Percentiles rank a stretch among this genome's conserved stretches.
Conservation (phyloP, 164 flowering plant species). For the Stephania yunnanensis region DNA sequence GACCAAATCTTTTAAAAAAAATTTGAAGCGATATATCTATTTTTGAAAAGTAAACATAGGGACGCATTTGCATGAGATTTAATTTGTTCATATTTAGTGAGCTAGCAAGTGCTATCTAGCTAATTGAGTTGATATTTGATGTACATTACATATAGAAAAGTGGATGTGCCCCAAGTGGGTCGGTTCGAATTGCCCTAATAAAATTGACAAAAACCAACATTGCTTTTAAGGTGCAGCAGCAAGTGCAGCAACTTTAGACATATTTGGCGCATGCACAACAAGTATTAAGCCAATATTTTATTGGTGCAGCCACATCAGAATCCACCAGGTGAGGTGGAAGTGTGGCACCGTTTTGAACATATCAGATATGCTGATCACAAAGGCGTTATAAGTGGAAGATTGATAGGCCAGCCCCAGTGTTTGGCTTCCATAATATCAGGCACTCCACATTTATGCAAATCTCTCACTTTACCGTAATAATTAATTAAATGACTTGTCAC, state of each 20-base stretch:
- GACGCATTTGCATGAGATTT: not conserved
- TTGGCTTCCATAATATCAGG: not conserved
- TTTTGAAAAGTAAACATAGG: not conserved
- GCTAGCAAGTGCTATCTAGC: not conserved
- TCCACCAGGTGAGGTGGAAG: not conserved
- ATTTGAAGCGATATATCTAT: not conserved
- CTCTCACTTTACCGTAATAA: too few species aligned
- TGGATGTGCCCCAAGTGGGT: not conserved
- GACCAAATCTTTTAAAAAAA: too few species aligned
- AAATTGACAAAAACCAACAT: not conserved
- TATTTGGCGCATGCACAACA: not conserved
- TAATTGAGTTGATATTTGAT: not conserved
- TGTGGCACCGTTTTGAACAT: not conserved
- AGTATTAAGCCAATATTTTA: not conserved
- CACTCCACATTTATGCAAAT: too few species aligned
- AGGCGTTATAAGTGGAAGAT: not conserved
- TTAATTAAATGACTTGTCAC: too few species aligned
- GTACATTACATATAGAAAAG: not conserved
- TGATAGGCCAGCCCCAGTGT: not conserved
- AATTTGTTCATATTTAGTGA: not conserved
- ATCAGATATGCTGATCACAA: not conserved
- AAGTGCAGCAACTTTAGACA: not conserved
- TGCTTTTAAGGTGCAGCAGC: not conserved
- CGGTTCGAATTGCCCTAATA: not conserved
- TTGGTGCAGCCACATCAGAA: slow-evolving; percentile 1